Conservation (phyloP, 1,284 basidiomycete genomes). For the Malassezia cuniculi region DNA sequence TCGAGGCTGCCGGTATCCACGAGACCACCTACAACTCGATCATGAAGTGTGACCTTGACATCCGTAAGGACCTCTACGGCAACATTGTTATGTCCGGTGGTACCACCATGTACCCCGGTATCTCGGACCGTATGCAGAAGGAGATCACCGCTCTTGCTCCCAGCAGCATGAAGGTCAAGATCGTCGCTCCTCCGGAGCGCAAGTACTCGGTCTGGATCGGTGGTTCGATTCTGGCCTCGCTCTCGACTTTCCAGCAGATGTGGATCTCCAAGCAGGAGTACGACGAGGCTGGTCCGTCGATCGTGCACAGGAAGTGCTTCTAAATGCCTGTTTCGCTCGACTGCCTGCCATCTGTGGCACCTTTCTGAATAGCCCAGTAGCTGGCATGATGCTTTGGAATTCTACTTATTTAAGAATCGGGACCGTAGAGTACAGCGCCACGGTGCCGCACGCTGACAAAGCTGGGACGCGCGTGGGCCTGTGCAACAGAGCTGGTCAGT, state of each 20-base stretch:
- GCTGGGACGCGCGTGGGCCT: slow-evolving; percentile 8
- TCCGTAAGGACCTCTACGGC: slow-evolving; percentile 69
- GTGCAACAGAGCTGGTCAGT: slow-evolving; percentile 9
- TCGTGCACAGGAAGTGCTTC: slow-evolving; percentile 45
- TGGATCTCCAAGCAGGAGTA: slow-evolving; percentile 73
- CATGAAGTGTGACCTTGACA: slow-evolving; percentile 58
- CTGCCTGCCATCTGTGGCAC: too few species aligned
- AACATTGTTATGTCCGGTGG: slow-evolving; percentile 91
- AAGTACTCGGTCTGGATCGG: slow-evolving; percentile 84
- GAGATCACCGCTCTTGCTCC: slow-evolving; percentile 81
- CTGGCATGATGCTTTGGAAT: too few species aligned
- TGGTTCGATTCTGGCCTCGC: slow-evolving; percentile 89
- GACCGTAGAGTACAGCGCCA: slow-evolving; percentile 11
- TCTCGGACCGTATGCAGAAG: slow-evolving; percentile 94
- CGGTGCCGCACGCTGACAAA: slow-evolving; percentile 16
- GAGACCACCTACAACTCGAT: slow-evolving; percentile 85
- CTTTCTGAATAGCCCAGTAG: too few species aligned
- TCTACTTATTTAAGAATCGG: too few species aligned
- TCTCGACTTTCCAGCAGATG: slow-evolving; percentile 84
- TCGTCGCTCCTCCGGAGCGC: slow-evolving; percentile 42
- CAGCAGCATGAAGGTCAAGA: slow-evolving; percentile 64
- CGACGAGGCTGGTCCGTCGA: slow-evolving; percentile 43
- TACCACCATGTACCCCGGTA: slow-evolving; percentile 95
- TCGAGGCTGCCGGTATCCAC: slow-evolving; percentile 86
- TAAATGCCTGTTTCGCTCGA: slow-evolving; percentile 17